These are phyloP conservation scores for Linum tenue DNA, from an alignment of 345 rosid species.

Conservation along the genomic window DNA sequence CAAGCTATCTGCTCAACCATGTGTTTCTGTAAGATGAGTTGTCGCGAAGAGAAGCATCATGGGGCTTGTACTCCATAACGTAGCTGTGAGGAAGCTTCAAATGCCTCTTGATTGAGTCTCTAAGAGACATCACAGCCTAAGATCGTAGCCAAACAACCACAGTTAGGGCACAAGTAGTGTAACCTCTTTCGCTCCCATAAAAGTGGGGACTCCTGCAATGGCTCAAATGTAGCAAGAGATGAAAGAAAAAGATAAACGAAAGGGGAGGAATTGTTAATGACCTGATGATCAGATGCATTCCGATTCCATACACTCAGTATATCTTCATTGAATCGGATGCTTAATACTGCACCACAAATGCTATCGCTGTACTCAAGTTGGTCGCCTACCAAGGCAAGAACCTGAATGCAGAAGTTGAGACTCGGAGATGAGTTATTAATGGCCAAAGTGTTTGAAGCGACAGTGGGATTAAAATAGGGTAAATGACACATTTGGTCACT, in stretches of 20 bases:
- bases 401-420: slow-evolving; percentile 32
- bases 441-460: not conserved
- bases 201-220: too few species aligned
- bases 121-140: slow-evolving; percentile 85
- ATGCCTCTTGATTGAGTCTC: slow-evolving; percentile 64
- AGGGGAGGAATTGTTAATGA: slow-evolving; percentile 14
- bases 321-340: slow-evolving; percentile 89
- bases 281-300: slow-evolving; percentile 91
- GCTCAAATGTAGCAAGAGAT: not conserved
- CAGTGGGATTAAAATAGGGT: too few species aligned
- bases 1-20: slow-evolving; percentile 78
- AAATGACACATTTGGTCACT: too few species aligned
- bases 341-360: slow-evolving; percentile 88
- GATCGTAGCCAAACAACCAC: not conserved
- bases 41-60: slow-evolving; percentile 85
- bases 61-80: slow-evolving; percentile 97
- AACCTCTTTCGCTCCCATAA: too few species aligned
- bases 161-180: too few species aligned
- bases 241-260: not conserved
- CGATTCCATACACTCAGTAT: slow-evolving; percentile 90
- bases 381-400: slow-evolving; percentile 84
- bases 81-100: slow-evolving; percentile 83
- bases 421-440: not conserved
- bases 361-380: slow-evolving; percentile 76
- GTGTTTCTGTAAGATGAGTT: slow-evolving; percentile 89